Evolutionary conservation across 2,329 filamentous ascomycete species (phyloP).

Genomic region (Fusarium hainanense): DNA sequence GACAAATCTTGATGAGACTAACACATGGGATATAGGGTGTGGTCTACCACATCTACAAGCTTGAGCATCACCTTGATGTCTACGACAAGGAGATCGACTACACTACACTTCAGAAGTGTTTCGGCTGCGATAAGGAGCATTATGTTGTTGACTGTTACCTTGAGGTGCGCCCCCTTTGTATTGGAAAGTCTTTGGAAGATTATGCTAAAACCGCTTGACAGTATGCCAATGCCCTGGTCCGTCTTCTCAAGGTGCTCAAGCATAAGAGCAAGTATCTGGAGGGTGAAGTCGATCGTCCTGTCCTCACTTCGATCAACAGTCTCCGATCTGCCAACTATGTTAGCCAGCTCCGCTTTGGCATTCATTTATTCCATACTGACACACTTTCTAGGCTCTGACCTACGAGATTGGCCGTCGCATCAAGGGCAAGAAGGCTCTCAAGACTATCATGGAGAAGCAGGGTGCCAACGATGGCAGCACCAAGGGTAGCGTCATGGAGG

Average conservation of each 20-base stretch:
- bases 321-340: slow-evolving; percentile 46
- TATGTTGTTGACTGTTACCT: slow-evolving; percentile 45
- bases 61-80: slow-evolving; percentile 45
- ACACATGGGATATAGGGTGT: slow-evolving; percentile 31
- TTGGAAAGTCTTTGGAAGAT: not conserved
- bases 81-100: slow-evolving; percentile 46
- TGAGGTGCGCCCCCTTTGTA: slow-evolving; percentile 19
- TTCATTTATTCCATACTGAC: not conserved
- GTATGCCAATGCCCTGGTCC: slow-evolving; percentile 48
- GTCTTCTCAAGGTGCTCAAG: slow-evolving; percentile 41
- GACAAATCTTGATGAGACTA: not conserved
- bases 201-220: slow-evolving; percentile 5
- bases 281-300: slow-evolving; percentile 44
- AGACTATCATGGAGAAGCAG: slow-evolving; percentile 46
- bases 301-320: slow-evolving; percentile 48
- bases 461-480: slow-evolving; percentile 47
- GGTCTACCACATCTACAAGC: slow-evolving; percentile 39
- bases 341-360: not conserved
- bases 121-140: slow-evolving; percentile 40
- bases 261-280: slow-evolving; percentile 43
- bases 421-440: slow-evolving; percentile 40
- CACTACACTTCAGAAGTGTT: slow-evolving; percentile 43
- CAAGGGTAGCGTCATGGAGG: slow-evolving; percentile 43
- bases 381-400: slow-evolving; percentile 38
- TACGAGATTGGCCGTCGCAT: slow-evolving; percentile 47